These are phyloP conservation scores for Chlorociboria aeruginascens DNA, from an alignment of 495 filamentous ascomycete species.

Conservation along the genomic window DNA sequence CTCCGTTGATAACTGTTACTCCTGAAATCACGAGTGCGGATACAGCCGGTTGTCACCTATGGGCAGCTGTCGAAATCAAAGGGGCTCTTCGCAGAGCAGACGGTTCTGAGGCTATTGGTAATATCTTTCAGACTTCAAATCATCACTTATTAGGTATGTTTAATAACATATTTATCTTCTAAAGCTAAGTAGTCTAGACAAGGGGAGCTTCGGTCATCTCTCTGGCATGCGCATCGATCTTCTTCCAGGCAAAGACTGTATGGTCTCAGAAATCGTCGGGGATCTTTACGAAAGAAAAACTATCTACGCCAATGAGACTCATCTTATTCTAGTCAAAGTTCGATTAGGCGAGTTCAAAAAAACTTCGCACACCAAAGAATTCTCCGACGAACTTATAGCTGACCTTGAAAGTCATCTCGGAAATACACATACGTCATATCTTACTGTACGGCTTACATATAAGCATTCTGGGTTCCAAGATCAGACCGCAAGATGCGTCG, in stretches of 20 bases:
- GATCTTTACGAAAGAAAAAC: conserved; percentile 7
- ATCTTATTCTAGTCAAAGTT: conserved; percentile 18
- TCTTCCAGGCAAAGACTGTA: conserved; percentile 4
- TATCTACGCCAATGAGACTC: conserved; percentile 16
- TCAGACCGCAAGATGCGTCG: background rate
- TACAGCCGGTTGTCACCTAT: conserved; percentile 23
- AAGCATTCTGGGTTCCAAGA: conserved; percentile 35
- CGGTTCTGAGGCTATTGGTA: background rate
- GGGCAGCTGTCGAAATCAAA: conserved; percentile 35
- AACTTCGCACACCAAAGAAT: background rate
- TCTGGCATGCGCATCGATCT: conserved; percentile 14
- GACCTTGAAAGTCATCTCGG: conserved; percentile 38
- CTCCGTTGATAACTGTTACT: conserved; percentile 30
- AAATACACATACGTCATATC: conserved; percentile 25
- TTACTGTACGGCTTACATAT: conserved; percentile 35
- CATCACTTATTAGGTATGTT: conserved; percentile 1
- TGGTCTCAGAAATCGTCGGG: conserved; percentile 9
- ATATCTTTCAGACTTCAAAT: background rate
- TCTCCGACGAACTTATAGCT: conserved; percentile 35
- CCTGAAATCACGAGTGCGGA: conserved; percentile 40
- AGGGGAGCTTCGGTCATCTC: conserved; percentile 3
- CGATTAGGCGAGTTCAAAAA: background rate
- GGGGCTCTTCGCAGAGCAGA: conserved; percentile 13
- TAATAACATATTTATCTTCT: background rate
- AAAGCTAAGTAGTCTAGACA: background rate